Conservation (phyloP, 1,284 basidiomycete genomes). For the Ganoderma multipileum region DNA sequence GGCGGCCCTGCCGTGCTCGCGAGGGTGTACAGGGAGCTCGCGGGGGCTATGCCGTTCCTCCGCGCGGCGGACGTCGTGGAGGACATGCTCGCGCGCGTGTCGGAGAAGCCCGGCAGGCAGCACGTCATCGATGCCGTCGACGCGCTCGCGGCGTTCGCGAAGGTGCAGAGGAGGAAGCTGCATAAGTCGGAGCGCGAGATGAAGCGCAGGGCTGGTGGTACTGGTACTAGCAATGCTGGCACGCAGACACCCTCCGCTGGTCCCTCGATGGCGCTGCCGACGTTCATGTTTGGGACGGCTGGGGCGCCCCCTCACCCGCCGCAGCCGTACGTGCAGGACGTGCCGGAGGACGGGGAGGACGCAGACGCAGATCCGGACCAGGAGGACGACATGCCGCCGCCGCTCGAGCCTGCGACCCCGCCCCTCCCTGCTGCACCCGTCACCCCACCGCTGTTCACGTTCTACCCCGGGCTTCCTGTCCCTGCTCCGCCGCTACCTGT, state of each 20-base stretch:
- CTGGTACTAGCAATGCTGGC: conserved; percentile 6
- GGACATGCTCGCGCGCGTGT: conserved; percentile 58
- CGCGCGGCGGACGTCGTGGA: conserved; percentile 55
- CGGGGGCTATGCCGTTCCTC: conserved; percentile 63
- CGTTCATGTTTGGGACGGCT: conserved; percentile 5
- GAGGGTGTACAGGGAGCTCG: conserved; percentile 50
- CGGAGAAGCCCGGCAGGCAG: conserved; percentile 59
- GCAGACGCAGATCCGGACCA: background rate
- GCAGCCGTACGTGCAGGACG: conserved; percentile 1
- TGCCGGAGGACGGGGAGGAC: background rate
- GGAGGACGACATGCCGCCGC: conserved; percentile 24
- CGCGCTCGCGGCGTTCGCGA: conserved; percentile 54
- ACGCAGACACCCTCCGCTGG: background rate
- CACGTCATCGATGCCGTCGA: conserved; percentile 59
- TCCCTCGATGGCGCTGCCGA: background rate
- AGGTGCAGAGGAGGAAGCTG: conserved; percentile 50
- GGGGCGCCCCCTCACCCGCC: background rate
- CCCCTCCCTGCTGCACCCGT: background rate
- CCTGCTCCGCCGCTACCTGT: background rate
- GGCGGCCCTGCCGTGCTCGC: conserved; percentile 44
- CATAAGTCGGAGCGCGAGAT: conserved; percentile 17
- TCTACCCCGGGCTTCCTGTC: conserved; percentile 18
- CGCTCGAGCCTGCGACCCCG: conserved; percentile 19
- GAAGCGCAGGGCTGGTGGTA: conserved; percentile 19
- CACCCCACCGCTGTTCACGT: conserved; percentile 22